phyloP scores from a whole-genome alignment of 192 early-diverging fungal species.

The Backusella luteola region DNA sequence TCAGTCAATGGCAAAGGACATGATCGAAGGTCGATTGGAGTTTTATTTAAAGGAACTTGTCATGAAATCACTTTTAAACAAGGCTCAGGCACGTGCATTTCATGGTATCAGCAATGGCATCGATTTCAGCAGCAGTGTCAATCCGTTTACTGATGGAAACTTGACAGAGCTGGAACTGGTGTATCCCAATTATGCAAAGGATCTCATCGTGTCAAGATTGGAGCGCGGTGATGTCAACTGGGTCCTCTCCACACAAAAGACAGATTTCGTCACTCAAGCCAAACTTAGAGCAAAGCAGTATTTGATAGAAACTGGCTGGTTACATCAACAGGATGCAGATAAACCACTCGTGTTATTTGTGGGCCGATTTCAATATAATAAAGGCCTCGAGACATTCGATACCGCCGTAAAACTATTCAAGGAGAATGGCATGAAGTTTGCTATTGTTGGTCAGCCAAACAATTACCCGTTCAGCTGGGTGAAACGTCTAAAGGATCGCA shows the following conservation, averaged over 20 bases:
- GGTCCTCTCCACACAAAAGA: background rate
- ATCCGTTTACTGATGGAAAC: conserved; percentile 44
- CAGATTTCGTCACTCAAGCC: conserved; percentile 22
- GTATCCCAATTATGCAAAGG: conserved; percentile 38
- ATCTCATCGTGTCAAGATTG: background rate
- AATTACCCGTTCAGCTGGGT: conserved; percentile 46
- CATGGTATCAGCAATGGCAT: conserved; percentile 56
- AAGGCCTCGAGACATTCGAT: conserved; percentile 49
- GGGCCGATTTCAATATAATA: conserved; percentile 59
- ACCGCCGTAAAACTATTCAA: conserved; percentile 33
- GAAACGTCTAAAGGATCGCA: conserved; percentile 28
- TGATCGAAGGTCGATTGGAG: conserved; percentile 51
- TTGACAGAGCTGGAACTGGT: conserved; percentile 31
- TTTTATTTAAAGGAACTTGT: conserved; percentile 58
- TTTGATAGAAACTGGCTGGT: conserved; percentile 37
- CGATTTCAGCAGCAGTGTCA: conserved; percentile 41
- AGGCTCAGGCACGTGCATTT: conserved; percentile 43
- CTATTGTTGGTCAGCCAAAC: conserved; percentile 56
- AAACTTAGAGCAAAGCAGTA: conserved; percentile 50
- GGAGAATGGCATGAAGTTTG: conserved; percentile 42
- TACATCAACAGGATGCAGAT: conserved; percentile 37
- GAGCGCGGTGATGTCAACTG: background rate
- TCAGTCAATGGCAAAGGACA: conserved; percentile 51
- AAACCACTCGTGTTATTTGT: conserved; percentile 49
- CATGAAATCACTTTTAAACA: conserved; percentile 44